Base-by-base conservation (phyloP, 768 basidiomycete species). In the Russula brevipes region DNA sequence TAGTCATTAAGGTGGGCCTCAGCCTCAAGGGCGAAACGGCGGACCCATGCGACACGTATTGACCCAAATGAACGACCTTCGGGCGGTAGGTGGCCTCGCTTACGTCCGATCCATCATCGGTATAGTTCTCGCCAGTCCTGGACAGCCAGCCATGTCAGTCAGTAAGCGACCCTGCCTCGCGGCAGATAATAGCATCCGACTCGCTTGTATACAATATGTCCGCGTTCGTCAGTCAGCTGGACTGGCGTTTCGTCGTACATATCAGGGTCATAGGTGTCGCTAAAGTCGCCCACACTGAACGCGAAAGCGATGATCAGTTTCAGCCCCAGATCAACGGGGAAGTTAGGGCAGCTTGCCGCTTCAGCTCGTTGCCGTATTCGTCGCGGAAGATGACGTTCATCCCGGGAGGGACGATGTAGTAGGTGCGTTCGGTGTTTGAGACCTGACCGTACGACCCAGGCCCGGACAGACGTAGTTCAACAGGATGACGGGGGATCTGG, bases 371-470 rank as follows among this genome's bases (percentile, higher is more conserved):
- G 24, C 67, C 67, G 39, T 35, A 24, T 44, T 68, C 67, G 42
- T 68, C 67, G 31, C 54, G 57, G 49, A 68, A 68, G 24, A 68
- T 66, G 33, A 66, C 67, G 19, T 45, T 66, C 67, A 68, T 68
- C n/a, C 67, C 67, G 2, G 67, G 67, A 1, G 67, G 67, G 19
- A 68, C 54, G 51, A 68, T 59, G 59, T 68, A 68, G 59, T 53
- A 68, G 3, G 67, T 68, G 12, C 65, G 67, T 33, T 66, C 42
- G 7, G 36, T 16, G 16, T 56, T 59, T 7, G 47, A 31, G 10
- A 5, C 31, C 30, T 41, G 64, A 52, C 30, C 41, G 19, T 57
- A 30, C n/a, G 66, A 31, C 9, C n/a, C 39, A 4, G n/a, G 39
- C 11, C 9, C 52, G 47, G 58, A 14, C 38, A 52, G 57, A 36